Base-by-base conservation (phyloP, 129 eudicot species). In the Artemisia annua region DNA sequence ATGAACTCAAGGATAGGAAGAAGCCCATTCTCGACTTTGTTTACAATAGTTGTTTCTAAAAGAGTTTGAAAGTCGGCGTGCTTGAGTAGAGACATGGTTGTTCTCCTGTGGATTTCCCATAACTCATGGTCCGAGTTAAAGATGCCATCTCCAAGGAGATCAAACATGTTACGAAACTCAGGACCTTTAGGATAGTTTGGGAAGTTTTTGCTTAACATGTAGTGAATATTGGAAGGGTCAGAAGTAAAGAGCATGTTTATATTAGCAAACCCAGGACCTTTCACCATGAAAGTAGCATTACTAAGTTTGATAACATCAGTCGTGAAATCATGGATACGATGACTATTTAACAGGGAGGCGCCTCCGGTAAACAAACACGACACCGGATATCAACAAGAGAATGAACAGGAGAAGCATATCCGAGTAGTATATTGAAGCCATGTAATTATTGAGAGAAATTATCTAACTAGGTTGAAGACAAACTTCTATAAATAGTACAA, bases 141-240 rank as follows among this genome's bases (percentile, higher is more conserved):
- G 52, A 76, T 28, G 11, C 69, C 69, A 6, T 69, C 70, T 30
- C 81, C 81, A 5, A 78, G 62, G 13, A 70, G 8, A 3, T 53
- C 77, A 56, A 78, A 78, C 7, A 78, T 62, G 16, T 15, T 53
- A 17, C 44, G 74, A 17, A 51, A 78, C 3, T 78, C 30, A 30
- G 35, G 35, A 30, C 35, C 35, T 30, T 30, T 30, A 4, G 35
- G 6, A 3, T 30, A 30, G 35, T 30, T 30, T 30, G 35, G 35
- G 0, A 30, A 30, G 35, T 30, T 30, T 30, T 30, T 30, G 35
- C 35, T 85, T 70, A 85, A 46, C 19, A 85, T 43, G 64, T 80
- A 24, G 70, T 86, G 87, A 11, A 85, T 80, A 60, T 88, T 85
- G n/a, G 90, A 80, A 7, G 94, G 94, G 62, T 85, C 87, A 1